These are phyloP conservation scores for Pyrenula aspistea DNA, from an alignment of 495 filamentous ascomycete species.

Conservation along the genomic window DNA sequence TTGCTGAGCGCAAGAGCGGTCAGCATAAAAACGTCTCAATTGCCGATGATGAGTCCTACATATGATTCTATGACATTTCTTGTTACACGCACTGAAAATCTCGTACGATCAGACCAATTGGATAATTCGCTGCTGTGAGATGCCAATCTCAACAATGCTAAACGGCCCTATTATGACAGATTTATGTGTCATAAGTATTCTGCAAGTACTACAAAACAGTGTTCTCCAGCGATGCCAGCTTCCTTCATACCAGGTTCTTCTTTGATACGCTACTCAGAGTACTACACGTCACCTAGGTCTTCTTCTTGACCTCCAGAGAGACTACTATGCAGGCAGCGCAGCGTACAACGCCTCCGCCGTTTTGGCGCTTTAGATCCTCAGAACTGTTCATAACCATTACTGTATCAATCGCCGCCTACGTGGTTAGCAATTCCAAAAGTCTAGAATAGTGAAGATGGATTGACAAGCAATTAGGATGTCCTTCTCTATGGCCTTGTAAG, in stretches of 20 bases:
- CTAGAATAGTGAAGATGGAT: slow-evolving; percentile 1
- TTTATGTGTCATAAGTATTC: not conserved
- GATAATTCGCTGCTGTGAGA: not conserved
- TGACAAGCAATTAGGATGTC: slow-evolving; percentile 39
- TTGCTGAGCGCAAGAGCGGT: not conserved
- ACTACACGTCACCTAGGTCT: too few relatives aligned
- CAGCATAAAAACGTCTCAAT: not conserved
- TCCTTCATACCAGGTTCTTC: not conserved
- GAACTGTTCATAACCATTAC: not conserved
- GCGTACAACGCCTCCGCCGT: not conserved
- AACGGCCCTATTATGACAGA: not conserved
- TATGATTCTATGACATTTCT: not conserved
- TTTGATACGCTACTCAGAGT: not conserved
- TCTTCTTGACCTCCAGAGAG: not conserved
- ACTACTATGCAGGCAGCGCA: not conserved
- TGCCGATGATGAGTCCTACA: not conserved
- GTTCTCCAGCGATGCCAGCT: not conserved
- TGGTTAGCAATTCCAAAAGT: not conserved
- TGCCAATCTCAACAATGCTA: not conserved
- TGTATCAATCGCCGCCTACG: not conserved
- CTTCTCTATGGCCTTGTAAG: slow-evolving; percentile 66
- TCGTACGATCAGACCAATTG: not conserved
- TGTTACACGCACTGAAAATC: not conserved
- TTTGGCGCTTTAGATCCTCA: not conserved
- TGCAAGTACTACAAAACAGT: not conserved